Evolutionary conservation across 495 filamentous ascomycete species (phyloP).

Genomic region (Hyaloscypha hepaticicola): DNA sequence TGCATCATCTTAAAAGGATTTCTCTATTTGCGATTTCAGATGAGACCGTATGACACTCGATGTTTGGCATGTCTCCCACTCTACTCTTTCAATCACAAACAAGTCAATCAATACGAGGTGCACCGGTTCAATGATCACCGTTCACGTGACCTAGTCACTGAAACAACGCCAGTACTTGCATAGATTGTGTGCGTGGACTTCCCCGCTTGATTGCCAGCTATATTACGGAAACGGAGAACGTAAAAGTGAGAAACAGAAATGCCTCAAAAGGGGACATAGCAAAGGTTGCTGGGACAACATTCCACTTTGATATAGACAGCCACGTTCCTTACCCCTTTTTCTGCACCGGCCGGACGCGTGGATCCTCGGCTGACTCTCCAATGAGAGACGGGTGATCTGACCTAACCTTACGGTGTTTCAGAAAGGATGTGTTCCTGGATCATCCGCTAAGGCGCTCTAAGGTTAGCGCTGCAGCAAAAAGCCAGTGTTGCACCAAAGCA

Average conservation of each 20-base stretch:
- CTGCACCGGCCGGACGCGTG: neutral
- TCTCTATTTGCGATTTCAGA: neutral
- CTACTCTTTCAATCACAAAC: neutral
- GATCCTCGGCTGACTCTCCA: neutral
- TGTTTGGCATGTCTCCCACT: neutral
- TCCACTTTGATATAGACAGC: neutral
- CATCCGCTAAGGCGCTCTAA: neutral
- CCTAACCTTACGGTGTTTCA: neutral
- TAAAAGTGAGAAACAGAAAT: neutral
- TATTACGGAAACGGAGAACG: neutral
- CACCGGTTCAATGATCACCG: neutral
- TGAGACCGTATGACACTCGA: neutral
- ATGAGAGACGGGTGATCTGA: neutral
- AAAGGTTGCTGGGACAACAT: neutral
- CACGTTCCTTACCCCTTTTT: neutral
- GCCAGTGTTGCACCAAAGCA: neutral
- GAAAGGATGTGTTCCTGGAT: neutral
- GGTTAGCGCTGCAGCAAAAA: neutral
- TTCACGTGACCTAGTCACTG: neutral
- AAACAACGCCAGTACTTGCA: neutral
- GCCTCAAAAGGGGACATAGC: neutral
- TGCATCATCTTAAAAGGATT: neutral
- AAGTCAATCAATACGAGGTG: neutral
- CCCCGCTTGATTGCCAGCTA: neutral
- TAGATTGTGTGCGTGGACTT: constrained; percentile 3